A percentile compares a stretch with the other conserved stretches of the same genome.
These are phyloP conservation scores for Auricularia sp. DNA, from an alignment of 768 basidiomycete genomes.

Conservation along the genomic window DNA sequence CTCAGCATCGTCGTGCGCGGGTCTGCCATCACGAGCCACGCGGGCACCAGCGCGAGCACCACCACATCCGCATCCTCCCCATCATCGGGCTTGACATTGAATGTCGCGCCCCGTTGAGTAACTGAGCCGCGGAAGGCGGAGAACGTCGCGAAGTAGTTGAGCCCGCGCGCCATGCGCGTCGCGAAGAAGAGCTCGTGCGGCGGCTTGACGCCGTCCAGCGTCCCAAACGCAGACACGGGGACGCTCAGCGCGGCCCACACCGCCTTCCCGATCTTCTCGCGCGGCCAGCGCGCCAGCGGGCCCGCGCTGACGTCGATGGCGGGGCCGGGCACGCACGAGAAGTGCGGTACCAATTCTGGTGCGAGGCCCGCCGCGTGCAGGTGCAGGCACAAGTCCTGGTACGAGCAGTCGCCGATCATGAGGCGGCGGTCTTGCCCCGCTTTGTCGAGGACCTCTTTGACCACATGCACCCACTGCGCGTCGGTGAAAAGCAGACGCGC, in stretches of 20 bases:
- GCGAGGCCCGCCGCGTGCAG: neutral
- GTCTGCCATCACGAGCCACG: neutral
- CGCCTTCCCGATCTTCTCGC: neutral
- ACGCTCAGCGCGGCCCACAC: neutral
- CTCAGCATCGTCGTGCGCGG: neutral
- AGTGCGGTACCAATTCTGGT: neutral
- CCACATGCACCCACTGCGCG: neutral
- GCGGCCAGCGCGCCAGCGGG: neutral
- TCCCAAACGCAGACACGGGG: neutral
- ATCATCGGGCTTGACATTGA: neutral
- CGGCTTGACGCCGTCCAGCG: too few species aligned
- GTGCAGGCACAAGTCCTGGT: neutral
- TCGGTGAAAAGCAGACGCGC: neutral
- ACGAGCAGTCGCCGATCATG: neutral
- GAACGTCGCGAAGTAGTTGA: neutral
- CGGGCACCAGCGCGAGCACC: neutral
- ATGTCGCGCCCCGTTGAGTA: neutral
- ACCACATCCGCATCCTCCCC: neutral
- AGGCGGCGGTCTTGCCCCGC: neutral
- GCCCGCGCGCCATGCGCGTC: neutral
- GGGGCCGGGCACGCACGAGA: neutral
- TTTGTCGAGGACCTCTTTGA: neutral
- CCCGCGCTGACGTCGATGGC: neutral
- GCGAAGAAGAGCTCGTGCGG: neutral
- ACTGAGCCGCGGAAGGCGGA: neutral